Base-by-base conservation (phyloP, 805 yeast genomes). In the Spathaspora passalidarum region DNA sequence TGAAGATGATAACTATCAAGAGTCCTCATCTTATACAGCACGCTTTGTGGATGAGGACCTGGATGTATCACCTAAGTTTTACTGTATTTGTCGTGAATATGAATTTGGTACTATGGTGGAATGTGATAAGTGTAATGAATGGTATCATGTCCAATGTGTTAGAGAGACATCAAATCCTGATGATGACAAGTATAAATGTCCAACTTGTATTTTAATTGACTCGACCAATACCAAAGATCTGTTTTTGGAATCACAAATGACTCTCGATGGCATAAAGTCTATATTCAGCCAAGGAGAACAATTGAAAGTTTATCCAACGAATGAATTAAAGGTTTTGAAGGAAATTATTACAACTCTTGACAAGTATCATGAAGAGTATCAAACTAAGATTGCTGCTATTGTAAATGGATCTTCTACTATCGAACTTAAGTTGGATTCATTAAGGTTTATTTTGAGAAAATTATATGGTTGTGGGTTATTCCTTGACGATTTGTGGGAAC, bases 101-200 rank as follows among this genome's bases (percentile, higher is more conserved):
- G 91, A 84, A 53, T 74, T 53, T 76, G 86, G 60, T 5, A 73
- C 78, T 0, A 84, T 84, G 87, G 78, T 83, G 38, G 85, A 79
- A 48, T 85, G 91, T 63, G 90, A 84, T 50, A 63, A 60, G 14
- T 86, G 92, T 60, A 69, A 75, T 44, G 88, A 84, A 54, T 84
- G 90, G 90, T 85, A 79, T 56, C 91, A 85, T 57, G 73, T 76
- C 39, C 63, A 62, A 13, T 85, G 91, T 61, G 68, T 84, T 38
- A 74, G 73, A 11, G 59, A 54, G 14, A 35, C 25, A 10, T 38
- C 44, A 14, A 38, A 37, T 32, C 40, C 34, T 10, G 61, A 58
- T 26, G 59, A 55, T 19, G 69, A 61, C 2, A 51, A 44, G 23
- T 68, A 60, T 40, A 44, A 49, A 1, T 66, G 72, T 50, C 70